These are phyloP conservation scores for Podila horticola DNA, from an alignment of 192 early-diverging fungal genomes.

Conservation along the genomic window DNA sequence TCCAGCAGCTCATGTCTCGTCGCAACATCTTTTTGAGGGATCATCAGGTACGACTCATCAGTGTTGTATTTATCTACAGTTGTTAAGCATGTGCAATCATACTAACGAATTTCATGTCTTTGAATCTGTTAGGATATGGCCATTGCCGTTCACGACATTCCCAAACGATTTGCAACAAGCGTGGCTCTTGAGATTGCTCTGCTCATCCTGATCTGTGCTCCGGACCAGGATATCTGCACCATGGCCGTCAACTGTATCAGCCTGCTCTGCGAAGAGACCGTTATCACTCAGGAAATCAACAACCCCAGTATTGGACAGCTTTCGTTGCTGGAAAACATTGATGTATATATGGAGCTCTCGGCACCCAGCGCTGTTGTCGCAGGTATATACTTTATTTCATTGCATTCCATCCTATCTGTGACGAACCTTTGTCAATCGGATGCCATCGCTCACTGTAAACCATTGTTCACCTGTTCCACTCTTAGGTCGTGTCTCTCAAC, in stretches of 20 bases:
- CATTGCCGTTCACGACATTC: constrained; percentile 63
- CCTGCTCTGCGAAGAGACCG: constrained; percentile 75
- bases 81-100: no score
- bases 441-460: no score
- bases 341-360: constrained; percentile 75
- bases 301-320: constrained; percentile 56
- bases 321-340: constrained; percentile 76
- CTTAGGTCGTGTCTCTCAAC: constrained; percentile 75
- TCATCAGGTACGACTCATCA: constrained; percentile 49
- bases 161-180: constrained; percentile 73
- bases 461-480: not conserved
- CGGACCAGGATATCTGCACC: constrained; percentile 73
- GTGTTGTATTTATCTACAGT: not conserved
- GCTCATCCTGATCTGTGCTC: constrained; percentile 78
- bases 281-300: constrained; percentile 69
- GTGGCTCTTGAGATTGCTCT: constrained; percentile 81
- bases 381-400: constrained; percentile 25
- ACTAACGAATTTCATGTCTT: not conserved
- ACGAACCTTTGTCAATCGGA: not conserved
- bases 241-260: constrained; percentile 74
- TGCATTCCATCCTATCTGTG: not conserved
- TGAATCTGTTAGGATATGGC: constrained; percentile 51
- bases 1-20: constrained; percentile 71
- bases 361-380: constrained; percentile 57
- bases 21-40: constrained; percentile 68